A percentile compares a stretch with the other conserved stretches of the same genome.
phyloP scores from a whole-genome alignment of 352 stramenopile species.

The Phytophthora citrophthora region DNA sequence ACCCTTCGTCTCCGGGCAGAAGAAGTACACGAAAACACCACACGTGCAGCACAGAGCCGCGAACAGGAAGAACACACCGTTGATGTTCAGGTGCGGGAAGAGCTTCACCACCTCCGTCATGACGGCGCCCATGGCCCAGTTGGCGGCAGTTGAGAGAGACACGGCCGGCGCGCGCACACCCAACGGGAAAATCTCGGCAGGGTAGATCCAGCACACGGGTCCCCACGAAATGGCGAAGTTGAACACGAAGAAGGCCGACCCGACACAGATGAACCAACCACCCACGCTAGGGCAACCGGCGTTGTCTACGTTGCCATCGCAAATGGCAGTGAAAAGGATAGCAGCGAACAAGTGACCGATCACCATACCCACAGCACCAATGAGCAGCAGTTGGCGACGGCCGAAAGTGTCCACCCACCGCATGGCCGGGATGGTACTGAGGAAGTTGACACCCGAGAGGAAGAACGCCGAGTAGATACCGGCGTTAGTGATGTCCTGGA shows the following conservation, averaged over 20 bases:
- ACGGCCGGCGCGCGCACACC: slow-evolving; percentile 26
- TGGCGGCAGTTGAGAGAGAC: slow-evolving; percentile 20
- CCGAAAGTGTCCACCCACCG: slow-evolving; percentile 43
- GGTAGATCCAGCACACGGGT: slow-evolving; percentile 55
- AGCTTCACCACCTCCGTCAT: slow-evolving; percentile 37
- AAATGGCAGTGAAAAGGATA: slow-evolving; percentile 49
- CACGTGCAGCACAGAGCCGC: slow-evolving; percentile 40
- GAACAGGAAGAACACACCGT: slow-evolving; percentile 64
- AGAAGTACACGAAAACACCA: slow-evolving; percentile 42
- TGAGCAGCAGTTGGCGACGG: slow-evolving; percentile 44
- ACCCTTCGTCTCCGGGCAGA: slow-evolving; percentile 49
- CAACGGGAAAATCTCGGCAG: slow-evolving; percentile 53
- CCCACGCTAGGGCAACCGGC: slow-evolving; percentile 1
- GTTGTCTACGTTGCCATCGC: slow-evolving; percentile 33
- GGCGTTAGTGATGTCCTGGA: neutral
- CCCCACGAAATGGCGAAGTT: slow-evolving; percentile 5
- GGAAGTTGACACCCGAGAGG: slow-evolving; percentile 37
- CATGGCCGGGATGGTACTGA: slow-evolving; percentile 49
- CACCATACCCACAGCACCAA: slow-evolving; percentile 51
- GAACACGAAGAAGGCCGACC: slow-evolving; percentile 4
- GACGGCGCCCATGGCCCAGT: slow-evolving; percentile 5
- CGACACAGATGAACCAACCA: slow-evolving; percentile 7
- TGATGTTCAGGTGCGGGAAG: too few relatives aligned
- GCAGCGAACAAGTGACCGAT: slow-evolving; percentile 43
- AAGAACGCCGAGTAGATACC: slow-evolving; percentile 17